Percentiles rank a stretch among this genome's conserved stretches.
phyloP scores from a whole-genome alignment of 108 stramenopile species.

The Aurantiochytrium sp. region DNA sequence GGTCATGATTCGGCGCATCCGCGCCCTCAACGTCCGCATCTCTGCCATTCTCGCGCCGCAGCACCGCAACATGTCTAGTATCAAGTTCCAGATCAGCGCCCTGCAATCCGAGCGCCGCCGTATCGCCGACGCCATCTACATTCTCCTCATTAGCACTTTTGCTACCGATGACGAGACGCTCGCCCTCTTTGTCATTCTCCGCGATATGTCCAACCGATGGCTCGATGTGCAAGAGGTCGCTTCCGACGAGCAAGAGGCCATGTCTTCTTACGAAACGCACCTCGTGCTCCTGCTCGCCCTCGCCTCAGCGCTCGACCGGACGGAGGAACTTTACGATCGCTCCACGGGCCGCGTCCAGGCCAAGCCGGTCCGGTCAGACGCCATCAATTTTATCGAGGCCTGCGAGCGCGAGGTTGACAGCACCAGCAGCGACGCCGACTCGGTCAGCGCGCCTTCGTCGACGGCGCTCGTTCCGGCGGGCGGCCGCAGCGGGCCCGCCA shows the following conservation, averaged over 20 bases:
- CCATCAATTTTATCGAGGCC: background rate
- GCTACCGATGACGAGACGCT: background rate
- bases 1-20: background rate
- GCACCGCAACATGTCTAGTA: background rate
- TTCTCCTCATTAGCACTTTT: background rate
- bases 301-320: background rate
- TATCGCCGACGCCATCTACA: background rate
- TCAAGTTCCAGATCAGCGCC: background rate
- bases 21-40: background rate
- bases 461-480: no score
- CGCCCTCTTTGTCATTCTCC: background rate
- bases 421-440: background rate
- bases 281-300: background rate
- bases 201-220: background rate
- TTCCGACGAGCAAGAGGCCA: background rate
- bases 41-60: background rate
- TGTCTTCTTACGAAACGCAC: background rate
- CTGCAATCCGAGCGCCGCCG: background rate
- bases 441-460: background rate
- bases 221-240: background rate
- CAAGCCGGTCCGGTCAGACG: background rate
- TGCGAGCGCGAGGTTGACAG: background rate
- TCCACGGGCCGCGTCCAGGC: background rate
- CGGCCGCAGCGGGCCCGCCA: background rate
- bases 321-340: slow-evolving; percentile 15